Evolutionary conservation across 2,329 filamentous ascomycete genomes (phyloP).

Genomic region (Cladosporium sp.): DNA sequence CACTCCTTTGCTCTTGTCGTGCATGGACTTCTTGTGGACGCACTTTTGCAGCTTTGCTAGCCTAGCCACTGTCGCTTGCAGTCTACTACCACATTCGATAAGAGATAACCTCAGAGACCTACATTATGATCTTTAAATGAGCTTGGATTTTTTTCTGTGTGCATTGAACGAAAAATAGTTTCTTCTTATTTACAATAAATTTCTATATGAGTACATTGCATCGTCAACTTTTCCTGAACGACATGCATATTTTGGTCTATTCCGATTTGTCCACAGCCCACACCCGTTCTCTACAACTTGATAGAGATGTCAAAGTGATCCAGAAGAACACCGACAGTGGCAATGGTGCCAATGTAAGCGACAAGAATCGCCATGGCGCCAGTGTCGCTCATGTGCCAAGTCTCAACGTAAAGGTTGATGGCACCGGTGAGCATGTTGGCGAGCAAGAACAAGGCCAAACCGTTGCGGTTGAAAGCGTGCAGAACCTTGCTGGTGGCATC

Average conservation of each 20-base stretch:
- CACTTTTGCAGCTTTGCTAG: too few species aligned
- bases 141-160: not conserved
- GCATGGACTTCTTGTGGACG: too few species aligned
- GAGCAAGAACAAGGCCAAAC: slow-evolving; percentile 75
- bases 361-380: slow-evolving; percentile 70
- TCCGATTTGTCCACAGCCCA: not conserved
- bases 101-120: not conserved
- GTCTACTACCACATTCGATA: not conserved
- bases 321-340: slow-evolving; percentile 62
- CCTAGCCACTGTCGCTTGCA: not conserved
- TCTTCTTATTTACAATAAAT: not conserved
- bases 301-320: slow-evolving; percentile 65
- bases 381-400: slow-evolving; percentile 63
- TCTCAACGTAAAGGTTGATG: slow-evolving; percentile 83
- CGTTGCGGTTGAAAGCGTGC: slow-evolving; percentile 81
- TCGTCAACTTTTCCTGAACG: not conserved
- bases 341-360: slow-evolving; percentile 65
- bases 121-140: not conserved
- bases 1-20: not conserved
- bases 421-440: slow-evolving; percentile 87
- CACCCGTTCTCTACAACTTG: slow-evolving; percentile 51
- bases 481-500: slow-evolving; percentile 77
- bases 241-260: slow-evolving; percentile 3
- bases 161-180: not conserved
- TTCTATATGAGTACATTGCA: not conserved